Evolutionary conservation across 495 filamentous ascomycete genomes (phyloP).

Genomic region (Astrothelium macrocarpum): DNA sequence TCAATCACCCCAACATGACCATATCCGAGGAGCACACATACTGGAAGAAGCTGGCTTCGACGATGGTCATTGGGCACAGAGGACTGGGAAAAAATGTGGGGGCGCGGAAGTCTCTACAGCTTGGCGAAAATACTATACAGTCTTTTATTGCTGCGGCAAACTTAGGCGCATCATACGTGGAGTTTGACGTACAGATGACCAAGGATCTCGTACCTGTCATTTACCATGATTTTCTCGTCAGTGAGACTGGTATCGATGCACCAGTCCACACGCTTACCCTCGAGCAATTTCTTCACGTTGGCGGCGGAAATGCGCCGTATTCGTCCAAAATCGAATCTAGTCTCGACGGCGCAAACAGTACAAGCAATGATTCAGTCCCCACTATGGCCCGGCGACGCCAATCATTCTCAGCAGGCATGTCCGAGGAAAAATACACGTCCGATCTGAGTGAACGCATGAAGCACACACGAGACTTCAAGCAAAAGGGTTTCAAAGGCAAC

Average conservation of each 20-base stretch:
- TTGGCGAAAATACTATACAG: conserved; percentile 90
- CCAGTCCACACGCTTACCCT: conserved; percentile 91
- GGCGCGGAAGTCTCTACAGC: conserved; percentile 71
- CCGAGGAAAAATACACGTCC: conserved; percentile 37
- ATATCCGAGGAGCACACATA: conserved; percentile 85
- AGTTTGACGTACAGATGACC: conserved; percentile 91
- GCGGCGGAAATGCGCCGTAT: conserved; percentile 40
- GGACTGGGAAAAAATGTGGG: conserved; percentile 86
- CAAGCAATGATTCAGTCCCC: neutral
- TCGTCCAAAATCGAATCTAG: conserved; percentile 41
- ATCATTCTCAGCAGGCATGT: conserved; percentile 33
- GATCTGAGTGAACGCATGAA: conserved; percentile 88
- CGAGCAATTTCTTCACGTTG: conserved; percentile 87
- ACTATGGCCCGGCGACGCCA: conserved; percentile 18
- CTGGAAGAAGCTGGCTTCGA: conserved; percentile 75
- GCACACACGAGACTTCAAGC: conserved; percentile 89
- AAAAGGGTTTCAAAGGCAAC: conserved; percentile 91
- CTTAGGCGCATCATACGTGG: conserved; percentile 82
- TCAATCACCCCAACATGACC: conserved; percentile 85
- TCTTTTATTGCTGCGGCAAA: conserved; percentile 96
- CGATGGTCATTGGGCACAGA: conserved; percentile 91
- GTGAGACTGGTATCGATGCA: conserved; percentile 95
- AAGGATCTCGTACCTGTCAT: conserved; percentile 98
- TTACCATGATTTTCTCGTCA: conserved; percentile 98
- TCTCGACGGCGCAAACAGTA: conserved; percentile 22